A percentile compares a stretch with the other conserved stretches of the same genome.
Evolutionary conservation across 2,329 filamentous ascomycete species (phyloP).

Genomic region (Diaporthe vaccinii): DNA sequence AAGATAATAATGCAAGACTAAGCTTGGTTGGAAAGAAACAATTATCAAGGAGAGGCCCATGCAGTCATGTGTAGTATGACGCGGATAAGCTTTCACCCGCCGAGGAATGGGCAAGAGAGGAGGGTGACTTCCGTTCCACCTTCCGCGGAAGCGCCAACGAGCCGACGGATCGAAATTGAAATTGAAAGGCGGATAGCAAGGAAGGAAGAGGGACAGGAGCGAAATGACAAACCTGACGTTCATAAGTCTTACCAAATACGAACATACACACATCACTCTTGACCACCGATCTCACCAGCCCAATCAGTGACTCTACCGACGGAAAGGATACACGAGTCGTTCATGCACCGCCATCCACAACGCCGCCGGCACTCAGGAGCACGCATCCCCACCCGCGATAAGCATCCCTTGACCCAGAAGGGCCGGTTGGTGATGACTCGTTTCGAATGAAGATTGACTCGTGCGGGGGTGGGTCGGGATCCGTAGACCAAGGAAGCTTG

Average conservation of each 20-base stretch:
- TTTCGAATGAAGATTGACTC: conserved; percentile 5
- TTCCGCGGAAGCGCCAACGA: no score
- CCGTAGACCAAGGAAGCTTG: conserved; percentile 26
- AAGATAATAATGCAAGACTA: not conserved
- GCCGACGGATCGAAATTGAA: not conserved
- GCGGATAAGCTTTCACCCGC: not conserved
- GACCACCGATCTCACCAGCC: not conserved
- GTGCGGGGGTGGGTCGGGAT: conserved; percentile 13
- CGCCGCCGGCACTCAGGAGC: not conserved
- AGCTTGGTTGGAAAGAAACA: not conserved
- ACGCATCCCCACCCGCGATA: conserved; percentile 10
- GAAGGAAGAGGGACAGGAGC: not conserved
- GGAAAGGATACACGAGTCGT: conserved; percentile 28
- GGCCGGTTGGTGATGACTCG: conserved; percentile 12
- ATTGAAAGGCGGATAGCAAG: not conserved
- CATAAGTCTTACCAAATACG: conserved; percentile 18
- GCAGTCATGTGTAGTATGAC: not conserved
- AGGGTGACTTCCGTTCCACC: not conserved
- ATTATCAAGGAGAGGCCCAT: no score
- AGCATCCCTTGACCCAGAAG: not conserved
- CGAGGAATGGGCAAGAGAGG: not conserved
- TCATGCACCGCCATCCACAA: not conserved
- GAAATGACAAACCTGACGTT: not conserved
- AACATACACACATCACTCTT: not conserved
- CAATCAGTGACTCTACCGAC: conserved; percentile 12